Evolutionary conservation across 768 basidiomycete species (phyloP).

Genomic region (Ramaria sp.): DNA sequence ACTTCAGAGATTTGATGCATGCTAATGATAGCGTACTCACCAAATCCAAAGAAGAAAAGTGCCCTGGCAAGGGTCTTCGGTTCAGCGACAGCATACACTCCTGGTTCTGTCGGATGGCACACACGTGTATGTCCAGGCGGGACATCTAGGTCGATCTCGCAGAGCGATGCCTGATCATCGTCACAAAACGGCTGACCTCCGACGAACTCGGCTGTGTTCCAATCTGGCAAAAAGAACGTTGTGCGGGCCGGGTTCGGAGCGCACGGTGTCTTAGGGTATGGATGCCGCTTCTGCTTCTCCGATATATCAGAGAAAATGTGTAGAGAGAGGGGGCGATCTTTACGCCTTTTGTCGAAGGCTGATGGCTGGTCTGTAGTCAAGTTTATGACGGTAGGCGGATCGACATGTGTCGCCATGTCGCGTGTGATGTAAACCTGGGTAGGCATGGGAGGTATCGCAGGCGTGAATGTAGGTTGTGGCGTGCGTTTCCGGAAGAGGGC

Average conservation of each 20-base stretch:
- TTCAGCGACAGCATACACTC: background rate
- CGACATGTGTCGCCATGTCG: background rate
- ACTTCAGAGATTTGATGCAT: too few relatives aligned
- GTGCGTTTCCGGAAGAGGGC: background rate
- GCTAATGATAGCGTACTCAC: background rate
- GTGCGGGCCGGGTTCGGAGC: background rate
- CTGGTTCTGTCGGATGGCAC: background rate
- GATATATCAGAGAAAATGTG: background rate
- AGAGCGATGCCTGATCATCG: background rate
- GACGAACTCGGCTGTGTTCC: background rate
- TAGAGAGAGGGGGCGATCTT: background rate
- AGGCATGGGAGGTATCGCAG: background rate
- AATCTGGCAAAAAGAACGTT: background rate
- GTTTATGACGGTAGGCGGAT: background rate
- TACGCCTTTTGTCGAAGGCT: too few relatives aligned
- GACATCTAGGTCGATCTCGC: background rate
- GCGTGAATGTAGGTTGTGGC: background rate
- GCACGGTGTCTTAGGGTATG: background rate
- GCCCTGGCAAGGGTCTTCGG: slow-evolving; percentile 4
- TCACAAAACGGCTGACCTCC: background rate
- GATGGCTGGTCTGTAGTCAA: background rate
- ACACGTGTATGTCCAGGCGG: background rate
- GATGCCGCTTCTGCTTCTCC: background rate
- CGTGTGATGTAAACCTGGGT: background rate
- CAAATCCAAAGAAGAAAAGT: slow-evolving; percentile 5